Evolutionary conservation across 140 eudicot genomes (phyloP).

Genomic region (Ambrosia hybrid): DNA sequence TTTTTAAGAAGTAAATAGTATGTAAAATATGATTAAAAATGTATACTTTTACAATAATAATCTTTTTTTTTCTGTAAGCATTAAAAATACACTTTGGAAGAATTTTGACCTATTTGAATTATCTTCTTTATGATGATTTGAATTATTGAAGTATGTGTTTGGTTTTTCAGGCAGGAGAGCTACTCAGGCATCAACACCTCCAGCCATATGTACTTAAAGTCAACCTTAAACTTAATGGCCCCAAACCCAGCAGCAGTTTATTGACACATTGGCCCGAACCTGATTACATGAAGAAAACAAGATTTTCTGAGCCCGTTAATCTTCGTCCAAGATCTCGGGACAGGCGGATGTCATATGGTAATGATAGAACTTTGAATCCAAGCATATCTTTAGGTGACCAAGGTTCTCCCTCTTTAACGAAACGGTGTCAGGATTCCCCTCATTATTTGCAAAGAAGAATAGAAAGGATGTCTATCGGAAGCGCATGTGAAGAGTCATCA

Average conservation of each 20-base stretch:
- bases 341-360: slow-evolving; percentile 54
- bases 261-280: slow-evolving; percentile 53
- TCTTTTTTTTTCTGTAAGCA: neutral
- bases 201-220: slow-evolving; percentile 79
- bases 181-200: slow-evolving; percentile 80
- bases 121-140: neutral
- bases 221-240: slow-evolving; percentile 71
- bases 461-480: slow-evolving; percentile 47
- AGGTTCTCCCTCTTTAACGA: slow-evolving; percentile 44
- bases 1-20: neutral
- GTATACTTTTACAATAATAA: neutral
- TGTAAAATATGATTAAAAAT: neutral
- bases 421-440: slow-evolving; percentile 36
- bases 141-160: slow-evolving; percentile 21
- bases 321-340: slow-evolving; percentile 46
- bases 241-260: slow-evolving; percentile 57
- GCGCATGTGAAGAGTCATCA: slow-evolving; percentile 44
- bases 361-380: slow-evolving; percentile 87
- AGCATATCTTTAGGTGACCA: slow-evolving; percentile 77
- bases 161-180: slow-evolving; percentile 76
- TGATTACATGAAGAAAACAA: slow-evolving; percentile 58
- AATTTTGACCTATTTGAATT: neutral
- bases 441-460: slow-evolving; percentile 41
- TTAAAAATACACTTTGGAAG: neutral
- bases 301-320: slow-evolving; percentile 63